Percentiles rank a stretch among this genome's conserved stretches.
Evolutionary conservation across 2,329 filamentous ascomycete species (phyloP).

Genomic region (Scedosporium apiospermum): DNA sequence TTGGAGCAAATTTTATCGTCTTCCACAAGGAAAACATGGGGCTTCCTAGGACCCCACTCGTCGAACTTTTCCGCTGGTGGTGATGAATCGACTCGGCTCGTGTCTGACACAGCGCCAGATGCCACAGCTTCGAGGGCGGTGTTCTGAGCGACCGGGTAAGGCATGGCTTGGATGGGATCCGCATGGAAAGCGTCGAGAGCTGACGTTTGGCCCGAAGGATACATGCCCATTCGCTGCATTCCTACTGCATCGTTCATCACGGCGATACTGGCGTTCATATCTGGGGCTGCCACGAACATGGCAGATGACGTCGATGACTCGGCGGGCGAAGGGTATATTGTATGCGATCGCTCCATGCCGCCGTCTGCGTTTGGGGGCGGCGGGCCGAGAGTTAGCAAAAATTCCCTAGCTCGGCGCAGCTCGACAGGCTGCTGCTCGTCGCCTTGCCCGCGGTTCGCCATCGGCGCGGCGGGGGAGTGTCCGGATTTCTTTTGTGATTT

Average conservation of each 20-base stretch:
- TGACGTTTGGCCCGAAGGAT: slow-evolving; percentile 81
- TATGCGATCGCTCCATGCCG: background rate
- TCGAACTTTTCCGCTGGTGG: slow-evolving; percentile 30
- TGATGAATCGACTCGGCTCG: slow-evolving; percentile 26
- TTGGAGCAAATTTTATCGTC: slow-evolving; percentile 61
- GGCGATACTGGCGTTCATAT: slow-evolving; percentile 24
- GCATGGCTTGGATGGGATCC: slow-evolving; percentile 90
- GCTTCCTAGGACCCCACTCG: slow-evolving; percentile 51
- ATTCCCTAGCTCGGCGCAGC: slow-evolving; percentile 46
- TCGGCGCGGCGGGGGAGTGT: background rate
- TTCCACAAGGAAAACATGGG: slow-evolving; percentile 83
- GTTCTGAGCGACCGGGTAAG: slow-evolving; percentile 52
- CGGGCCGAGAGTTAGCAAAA: slow-evolving; percentile 22
- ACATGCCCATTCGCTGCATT: slow-evolving; percentile 59
- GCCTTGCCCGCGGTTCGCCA: background rate
- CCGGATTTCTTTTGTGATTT: background rate
- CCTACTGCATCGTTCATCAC: slow-evolving; percentile 47
- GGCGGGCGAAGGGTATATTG: slow-evolving; percentile 4
- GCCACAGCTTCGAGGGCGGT: slow-evolving; percentile 6
- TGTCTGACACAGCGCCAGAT: background rate
- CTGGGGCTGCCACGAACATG: slow-evolving; percentile 46
- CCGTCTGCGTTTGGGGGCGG: background rate
- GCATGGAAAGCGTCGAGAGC: slow-evolving; percentile 93
- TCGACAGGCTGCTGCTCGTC: slow-evolving; percentile 1
- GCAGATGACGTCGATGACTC: slow-evolving; percentile 20